Conservation (phyloP, 1,139 yeast genomes). For the Protomyces arabidopsidicola region DNA sequence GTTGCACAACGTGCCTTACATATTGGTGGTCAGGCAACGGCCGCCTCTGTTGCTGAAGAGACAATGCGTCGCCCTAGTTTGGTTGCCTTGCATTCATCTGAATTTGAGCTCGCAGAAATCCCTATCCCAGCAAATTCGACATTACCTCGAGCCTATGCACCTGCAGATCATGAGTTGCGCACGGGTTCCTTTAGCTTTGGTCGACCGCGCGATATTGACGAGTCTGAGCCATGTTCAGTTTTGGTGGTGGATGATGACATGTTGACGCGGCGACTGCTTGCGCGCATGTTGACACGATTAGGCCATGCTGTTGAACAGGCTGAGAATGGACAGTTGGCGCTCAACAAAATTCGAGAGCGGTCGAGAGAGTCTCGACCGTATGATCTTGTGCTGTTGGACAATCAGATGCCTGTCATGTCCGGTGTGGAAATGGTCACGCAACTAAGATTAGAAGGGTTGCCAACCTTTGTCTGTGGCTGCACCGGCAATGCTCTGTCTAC, state of each 20-base stretch:
- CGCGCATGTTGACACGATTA: constrained; percentile 19
- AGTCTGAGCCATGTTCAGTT: constrained; percentile 2
- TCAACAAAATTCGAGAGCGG: constrained; percentile 1
- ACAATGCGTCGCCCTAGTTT: not conserved
- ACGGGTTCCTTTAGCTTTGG: not conserved
- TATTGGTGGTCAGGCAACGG: not conserved
- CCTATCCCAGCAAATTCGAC: not conserved
- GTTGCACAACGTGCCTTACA: not conserved
- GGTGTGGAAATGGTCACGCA: constrained; percentile 25
- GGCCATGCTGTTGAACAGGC: constrained; percentile 19
- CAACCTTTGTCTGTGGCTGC: constrained; percentile 19
- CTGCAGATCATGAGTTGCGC: not conserved
- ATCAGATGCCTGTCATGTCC: constrained; percentile 26
- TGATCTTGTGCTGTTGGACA: constrained; percentile 25
- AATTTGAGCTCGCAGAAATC: constrained; percentile 1
- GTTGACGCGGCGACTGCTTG: constrained; percentile 17
- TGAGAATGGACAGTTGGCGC: constrained; percentile 20
- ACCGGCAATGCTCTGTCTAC: constrained; percentile 25
- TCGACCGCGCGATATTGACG: constrained; percentile 1
- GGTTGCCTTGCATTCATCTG: not conserved
- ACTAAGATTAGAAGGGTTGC: constrained; percentile 12
- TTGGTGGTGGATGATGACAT: constrained; percentile 26
- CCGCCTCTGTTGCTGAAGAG: not conserved
- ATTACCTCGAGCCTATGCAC: not conserved
- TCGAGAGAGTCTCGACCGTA: not conserved